Conservation (phyloP, 2,329 filamentous ascomycete genomes). For the Talaromyces sp. region DNA sequence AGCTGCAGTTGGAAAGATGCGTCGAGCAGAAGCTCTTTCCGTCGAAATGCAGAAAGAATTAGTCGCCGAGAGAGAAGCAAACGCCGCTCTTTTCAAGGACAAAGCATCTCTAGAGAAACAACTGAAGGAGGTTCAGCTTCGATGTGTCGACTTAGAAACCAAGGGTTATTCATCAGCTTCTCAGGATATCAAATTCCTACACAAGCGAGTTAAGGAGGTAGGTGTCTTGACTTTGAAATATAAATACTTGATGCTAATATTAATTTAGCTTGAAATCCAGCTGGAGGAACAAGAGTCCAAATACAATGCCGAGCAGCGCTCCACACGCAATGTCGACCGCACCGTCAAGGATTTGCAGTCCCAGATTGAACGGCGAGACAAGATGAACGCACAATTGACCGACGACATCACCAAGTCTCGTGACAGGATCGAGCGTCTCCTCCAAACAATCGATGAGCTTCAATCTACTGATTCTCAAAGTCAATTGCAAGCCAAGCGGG, state of each 20-base stretch:
- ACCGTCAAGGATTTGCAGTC: slow-evolving; percentile 88
- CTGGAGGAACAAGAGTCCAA: slow-evolving; percentile 79
- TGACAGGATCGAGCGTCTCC: slow-evolving; percentile 85
- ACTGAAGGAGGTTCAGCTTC: slow-evolving; percentile 84
- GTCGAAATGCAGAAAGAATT: slow-evolving; percentile 93
- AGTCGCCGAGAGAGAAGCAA: slow-evolving; percentile 75
- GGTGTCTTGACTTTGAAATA: slow-evolving; percentile 33
- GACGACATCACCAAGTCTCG: slow-evolving; percentile 83
- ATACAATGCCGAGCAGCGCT: slow-evolving; percentile 76
- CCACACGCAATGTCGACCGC: slow-evolving; percentile 87
- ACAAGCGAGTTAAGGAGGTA: slow-evolving; percentile 93
- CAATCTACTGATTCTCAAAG: slow-evolving; percentile 80
- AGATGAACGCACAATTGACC: slow-evolving; percentile 72
- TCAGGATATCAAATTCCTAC: slow-evolving; percentile 90
- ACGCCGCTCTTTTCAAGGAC: slow-evolving; percentile 78
- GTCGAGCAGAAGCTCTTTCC: slow-evolving; percentile 80
- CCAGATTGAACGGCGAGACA: slow-evolving; percentile 91
- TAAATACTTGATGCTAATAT: slow-evolving; percentile 22
- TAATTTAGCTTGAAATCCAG: slow-evolving; percentile 72
- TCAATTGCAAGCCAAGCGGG: slow-evolving; percentile 76
- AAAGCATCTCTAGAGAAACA: slow-evolving; percentile 87
- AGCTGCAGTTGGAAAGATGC: slow-evolving; percentile 95
- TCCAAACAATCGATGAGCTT: slow-evolving; percentile 88
- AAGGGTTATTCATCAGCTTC: slow-evolving; percentile 94
- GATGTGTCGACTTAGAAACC: slow-evolving; percentile 88